These are phyloP conservation scores for Posidonia oceanica DNA, from an alignment of 116 monocot genomes.

Conservation along the genomic window DNA sequence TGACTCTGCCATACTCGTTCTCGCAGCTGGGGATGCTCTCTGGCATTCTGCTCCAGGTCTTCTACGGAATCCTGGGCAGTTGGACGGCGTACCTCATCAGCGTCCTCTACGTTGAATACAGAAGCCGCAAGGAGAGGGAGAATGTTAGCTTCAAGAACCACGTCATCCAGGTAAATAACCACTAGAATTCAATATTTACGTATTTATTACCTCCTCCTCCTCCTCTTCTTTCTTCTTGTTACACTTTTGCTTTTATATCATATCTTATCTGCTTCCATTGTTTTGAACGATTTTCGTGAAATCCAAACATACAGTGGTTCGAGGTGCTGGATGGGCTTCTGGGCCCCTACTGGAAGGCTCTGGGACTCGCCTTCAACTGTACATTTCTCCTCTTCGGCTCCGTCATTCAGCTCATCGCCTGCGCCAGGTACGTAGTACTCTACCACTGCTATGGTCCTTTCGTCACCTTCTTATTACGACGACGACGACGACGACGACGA, in stretches of 20 bases:
- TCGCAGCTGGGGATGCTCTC: constrained; percentile 66
- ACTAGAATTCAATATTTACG: too few relatives aligned
- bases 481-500: too few relatives aligned
- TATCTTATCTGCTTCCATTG: not conserved
- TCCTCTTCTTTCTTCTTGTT: too few relatives aligned
- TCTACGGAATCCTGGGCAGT: constrained; percentile 90
- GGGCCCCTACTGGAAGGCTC: constrained; percentile 80
- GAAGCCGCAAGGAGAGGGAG: constrained; percentile 77
- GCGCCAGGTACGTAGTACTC: constrained; percentile 20
- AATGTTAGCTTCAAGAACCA: constrained; percentile 84
- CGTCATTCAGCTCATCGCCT: constrained; percentile 90
- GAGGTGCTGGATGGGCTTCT: constrained; percentile 89
- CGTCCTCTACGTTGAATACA: constrained; percentile 82
- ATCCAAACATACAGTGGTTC: constrained; percentile 57
- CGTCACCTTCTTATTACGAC: too few relatives aligned
- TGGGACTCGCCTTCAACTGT: constrained; percentile 85
- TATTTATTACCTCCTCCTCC: not conserved
- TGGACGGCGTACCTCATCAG: constrained; percentile 98
- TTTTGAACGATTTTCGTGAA: too few relatives aligned
- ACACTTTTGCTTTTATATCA: not conserved
- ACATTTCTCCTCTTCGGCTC: constrained; percentile 94
- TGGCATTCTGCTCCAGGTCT: constrained; percentile 59
- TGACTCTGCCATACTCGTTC: constrained; percentile 70
- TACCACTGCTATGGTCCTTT: too few relatives aligned
- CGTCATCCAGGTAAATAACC: constrained; percentile 27